Percentiles rank a stretch among this genome's conserved stretches.
Conservation (phyloP, 495 filamentous ascomycete genomes). For the Polyplosphaeria fusca region DNA sequence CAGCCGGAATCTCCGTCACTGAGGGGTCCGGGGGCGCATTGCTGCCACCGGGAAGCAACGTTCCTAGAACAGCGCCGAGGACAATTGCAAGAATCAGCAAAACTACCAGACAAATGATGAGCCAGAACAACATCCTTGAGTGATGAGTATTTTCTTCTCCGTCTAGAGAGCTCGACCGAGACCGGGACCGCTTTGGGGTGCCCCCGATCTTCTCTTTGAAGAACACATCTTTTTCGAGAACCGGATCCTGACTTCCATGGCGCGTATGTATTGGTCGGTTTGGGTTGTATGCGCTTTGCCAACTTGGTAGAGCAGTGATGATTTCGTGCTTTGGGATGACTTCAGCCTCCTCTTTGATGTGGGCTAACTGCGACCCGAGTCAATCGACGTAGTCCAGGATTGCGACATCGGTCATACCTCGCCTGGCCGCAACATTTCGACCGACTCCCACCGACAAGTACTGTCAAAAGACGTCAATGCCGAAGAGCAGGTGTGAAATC, state of each 20-base stretch:
- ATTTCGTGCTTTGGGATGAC: background rate
- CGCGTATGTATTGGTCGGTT: constrained; percentile 5
- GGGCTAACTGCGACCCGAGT: background rate
- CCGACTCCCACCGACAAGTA: no score
- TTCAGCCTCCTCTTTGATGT: constrained; percentile 4
- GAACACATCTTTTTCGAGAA: constrained; percentile 11
- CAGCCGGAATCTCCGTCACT: constrained; percentile 12
- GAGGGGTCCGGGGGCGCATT: background rate
- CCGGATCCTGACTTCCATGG: background rate
- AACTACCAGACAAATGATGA: background rate
- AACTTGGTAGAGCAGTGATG: constrained; percentile 16
- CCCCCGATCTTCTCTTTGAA: constrained; percentile 1
- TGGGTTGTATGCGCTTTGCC: constrained; percentile 1
- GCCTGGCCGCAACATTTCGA: background rate
- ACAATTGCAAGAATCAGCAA: constrained; percentile 7
- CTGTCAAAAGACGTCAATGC: no score
- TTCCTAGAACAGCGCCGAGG: constrained; percentile 18
- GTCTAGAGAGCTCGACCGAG: background rate
- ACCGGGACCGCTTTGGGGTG: background rate
- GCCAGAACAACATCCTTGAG: constrained; percentile 11
- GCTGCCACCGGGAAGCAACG: background rate
- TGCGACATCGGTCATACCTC: background rate
- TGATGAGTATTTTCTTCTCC: background rate
- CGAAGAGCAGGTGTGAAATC: background rate
- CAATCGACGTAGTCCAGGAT: background rate